Conservation (phyloP, 148 eudicot species). For the Rhododendron vialii region DNA sequence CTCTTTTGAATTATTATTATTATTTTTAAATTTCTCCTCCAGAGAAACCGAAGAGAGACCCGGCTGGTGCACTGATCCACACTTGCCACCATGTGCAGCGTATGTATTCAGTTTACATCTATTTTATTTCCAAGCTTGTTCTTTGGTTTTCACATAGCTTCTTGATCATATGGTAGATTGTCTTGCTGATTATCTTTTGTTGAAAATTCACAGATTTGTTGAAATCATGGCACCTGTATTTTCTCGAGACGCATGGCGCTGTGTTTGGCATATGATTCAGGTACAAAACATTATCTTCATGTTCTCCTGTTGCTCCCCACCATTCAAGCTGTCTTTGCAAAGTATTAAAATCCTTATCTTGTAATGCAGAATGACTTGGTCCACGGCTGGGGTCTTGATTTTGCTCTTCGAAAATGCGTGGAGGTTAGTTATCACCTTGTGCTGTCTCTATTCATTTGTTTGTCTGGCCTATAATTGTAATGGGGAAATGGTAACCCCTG, state of each 20-base stretch:
- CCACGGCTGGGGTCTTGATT: conserved; percentile 99
- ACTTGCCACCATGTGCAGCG: conserved; percentile 95
- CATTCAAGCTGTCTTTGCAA: background rate
- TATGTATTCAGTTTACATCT: conserved; percentile 29
- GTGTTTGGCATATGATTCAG: conserved; percentile 98
- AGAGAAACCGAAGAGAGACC: conserved; percentile 73
- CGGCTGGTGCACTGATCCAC: conserved; percentile 77
- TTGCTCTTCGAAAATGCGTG: conserved; percentile 71
- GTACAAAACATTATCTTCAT: conserved; percentile 22
- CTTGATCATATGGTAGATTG: background rate
- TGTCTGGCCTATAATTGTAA: background rate
- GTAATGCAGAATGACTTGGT: conserved; percentile 80
- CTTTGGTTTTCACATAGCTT: background rate
- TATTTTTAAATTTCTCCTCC: background rate
- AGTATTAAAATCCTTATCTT: background rate
- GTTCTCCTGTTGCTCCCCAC: background rate
- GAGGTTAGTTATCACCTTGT: conserved; percentile 48
- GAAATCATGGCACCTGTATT: conserved; percentile 98
- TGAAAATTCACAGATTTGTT: conserved; percentile 50
- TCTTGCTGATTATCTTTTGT: background rate
- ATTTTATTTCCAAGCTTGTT: background rate
- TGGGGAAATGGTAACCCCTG: background rate
- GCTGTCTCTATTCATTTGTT: conserved; percentile 11
- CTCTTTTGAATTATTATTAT: background rate
- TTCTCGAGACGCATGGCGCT: conserved; percentile 84